Evolutionary conservation across 1,139 yeast genomes (phyloP), one percentile per base, ranked within the genome.

Genomic region (Taiozyma sp.): DNA sequence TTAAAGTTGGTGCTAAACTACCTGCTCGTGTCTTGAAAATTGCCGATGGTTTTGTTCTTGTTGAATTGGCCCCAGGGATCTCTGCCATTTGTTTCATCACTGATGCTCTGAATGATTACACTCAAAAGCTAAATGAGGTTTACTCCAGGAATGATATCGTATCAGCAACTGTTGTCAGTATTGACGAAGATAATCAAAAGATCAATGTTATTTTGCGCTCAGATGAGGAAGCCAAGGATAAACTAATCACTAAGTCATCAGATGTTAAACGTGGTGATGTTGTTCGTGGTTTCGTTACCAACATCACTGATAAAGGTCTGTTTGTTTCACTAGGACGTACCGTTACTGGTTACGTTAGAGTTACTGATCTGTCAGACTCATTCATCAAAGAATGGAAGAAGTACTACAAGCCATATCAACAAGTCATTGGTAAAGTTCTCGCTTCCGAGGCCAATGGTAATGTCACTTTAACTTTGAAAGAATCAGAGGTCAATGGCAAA

Each of bases 301-400:
- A 83, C 56, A 77, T 90, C 46, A 80, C 87, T 21, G 83, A 85
- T 59, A 80, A 82, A 53, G 98, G 98, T 67, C 68, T 91, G 35
- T 88, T 86, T 63, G 85, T 93, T 46, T 76, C 88, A 24, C 72
- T 93, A 55, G 91, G 95, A 35, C 78, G 88, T 58, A 72, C 77
- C 2, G 74, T 88, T 29, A 80, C 80, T 61, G 98, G 93, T 2
- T 81, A 93, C 62, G 96, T 88, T 35, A 84, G 89, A 63, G 83
- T 89, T 46, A 70, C 85, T 45, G 93, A 91, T 66, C 73, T 91
- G 47, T 88, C 95, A 11, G 98, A 93, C 62, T 75, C 85, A 1
- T 88, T 73, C 62, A 72, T 89, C 63, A 84, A 85, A 60, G 96
- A 93, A 56, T 93, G 98, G 98, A 88, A 88, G 71, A 81, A 81